phyloP scores from a whole-genome alignment of 805 yeast genomes.

The Pichia pseudocactophila region DNA sequence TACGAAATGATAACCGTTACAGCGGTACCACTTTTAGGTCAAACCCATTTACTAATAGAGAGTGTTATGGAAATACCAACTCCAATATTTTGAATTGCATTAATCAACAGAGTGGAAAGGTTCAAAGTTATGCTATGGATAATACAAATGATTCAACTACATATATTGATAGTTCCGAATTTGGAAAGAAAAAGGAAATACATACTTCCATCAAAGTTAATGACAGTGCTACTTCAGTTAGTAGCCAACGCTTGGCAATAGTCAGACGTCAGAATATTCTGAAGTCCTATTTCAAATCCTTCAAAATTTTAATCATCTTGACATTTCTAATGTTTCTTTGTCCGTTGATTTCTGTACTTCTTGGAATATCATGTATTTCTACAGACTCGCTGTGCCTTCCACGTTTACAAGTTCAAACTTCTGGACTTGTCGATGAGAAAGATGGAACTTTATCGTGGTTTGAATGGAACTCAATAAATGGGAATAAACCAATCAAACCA shows the following conservation, averaged over 20 bases:
- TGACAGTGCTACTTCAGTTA: not conserved
- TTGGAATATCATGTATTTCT: constrained; percentile 27
- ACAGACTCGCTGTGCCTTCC: constrained; percentile 31
- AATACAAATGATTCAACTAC: not conserved
- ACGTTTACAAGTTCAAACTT: constrained; percentile 31
- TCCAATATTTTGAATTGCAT: no score
- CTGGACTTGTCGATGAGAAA: not conserved
- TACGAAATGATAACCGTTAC: no score
- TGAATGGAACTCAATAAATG: not conserved
- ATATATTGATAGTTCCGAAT: not conserved
- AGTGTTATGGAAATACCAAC: not conserved
- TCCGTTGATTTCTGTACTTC: constrained; percentile 17
- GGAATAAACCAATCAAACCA: not conserved
- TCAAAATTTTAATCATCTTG: constrained; percentile 16
- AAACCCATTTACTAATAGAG: not conserved
- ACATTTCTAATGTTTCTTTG: constrained; percentile 21
- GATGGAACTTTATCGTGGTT: not conserved
- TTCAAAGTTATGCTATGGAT: no score
- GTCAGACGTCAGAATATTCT: constrained; percentile 8
- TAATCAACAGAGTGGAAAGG: no score
- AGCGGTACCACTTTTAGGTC: no score
- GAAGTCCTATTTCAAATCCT: constrained; percentile 18
- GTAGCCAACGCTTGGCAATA: constrained; percentile 3
- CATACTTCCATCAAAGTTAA: not conserved
- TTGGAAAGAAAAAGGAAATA: not conserved